Evolutionary conservation across 83 land plant genomes (phyloP), one percentile per base, ranked within the genome.

Genomic region (Picea mariana): DNA sequence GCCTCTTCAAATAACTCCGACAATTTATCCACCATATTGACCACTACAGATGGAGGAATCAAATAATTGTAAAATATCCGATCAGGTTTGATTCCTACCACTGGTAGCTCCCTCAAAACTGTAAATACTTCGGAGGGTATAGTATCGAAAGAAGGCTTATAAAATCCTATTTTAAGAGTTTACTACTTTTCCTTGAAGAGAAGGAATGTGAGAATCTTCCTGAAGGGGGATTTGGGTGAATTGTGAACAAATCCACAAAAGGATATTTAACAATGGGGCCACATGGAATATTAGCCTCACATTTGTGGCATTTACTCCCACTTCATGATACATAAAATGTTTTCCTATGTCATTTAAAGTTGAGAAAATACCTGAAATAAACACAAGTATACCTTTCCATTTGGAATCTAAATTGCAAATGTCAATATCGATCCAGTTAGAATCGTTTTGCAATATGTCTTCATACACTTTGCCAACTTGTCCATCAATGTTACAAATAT

Each of bases 11-110:
- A 85, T 1, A 87, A 82, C 49, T 82, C 84, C 60, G 88, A 87
- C 0, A 85, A 90, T 38, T 79, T 68, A 59, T 86, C 79, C 47
- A 88, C 88, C 79, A 89, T 89, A 16, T 85, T 84, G 58, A 79
- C 86, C 9, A 73, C 81, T 12, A 87, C 95, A 69, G 92, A 89
- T 18, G 92, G 82, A 64, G 84, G 80, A n/a, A 94, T 91, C 73
- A 94, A 63, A 9, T 92, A 88, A 49, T 89, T 83, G 81, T 90
- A 94, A 9, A 86, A 75, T 4, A 85, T 60, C 60, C 81, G 64
- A 80, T 89, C 88, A 0, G 80, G 86, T 23, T 63, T 5, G 5
- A 83, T 17, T 5, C 90, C 90, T 27, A 40, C 73, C 67, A 31
- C 79, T 26, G 27, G 79, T 88, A 92, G 89, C 20, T 88, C 86